phyloP scores from a whole-genome alignment of 306 rosid genomes.

The Lablab purpureus region DNA sequence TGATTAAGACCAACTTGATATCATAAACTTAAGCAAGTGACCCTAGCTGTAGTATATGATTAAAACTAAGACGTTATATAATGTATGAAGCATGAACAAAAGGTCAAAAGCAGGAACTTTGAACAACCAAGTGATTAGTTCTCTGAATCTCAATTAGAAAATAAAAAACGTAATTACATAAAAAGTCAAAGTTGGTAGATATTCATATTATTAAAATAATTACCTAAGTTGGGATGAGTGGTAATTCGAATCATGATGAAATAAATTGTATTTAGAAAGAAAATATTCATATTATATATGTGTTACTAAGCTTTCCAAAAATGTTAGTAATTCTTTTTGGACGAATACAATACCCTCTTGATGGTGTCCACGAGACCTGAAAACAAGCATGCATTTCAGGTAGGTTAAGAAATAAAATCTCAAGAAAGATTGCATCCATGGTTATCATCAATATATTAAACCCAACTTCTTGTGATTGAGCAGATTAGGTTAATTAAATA shows the following conservation, averaged over 20 bases:
- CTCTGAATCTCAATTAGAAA: too few relatives aligned
- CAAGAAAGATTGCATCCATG: not conserved
- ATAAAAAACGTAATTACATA: too few relatives aligned
- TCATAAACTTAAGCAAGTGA: not conserved
- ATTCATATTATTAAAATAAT: too few relatives aligned
- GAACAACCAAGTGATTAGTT: not conserved
- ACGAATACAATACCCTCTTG: not conserved
- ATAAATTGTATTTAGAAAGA: too few relatives aligned
- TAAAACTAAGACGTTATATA: not conserved
- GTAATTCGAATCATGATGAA: too few relatives aligned
- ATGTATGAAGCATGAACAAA: slow-evolving; percentile 11
- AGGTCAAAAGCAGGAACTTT: slow-evolving; percentile 8
- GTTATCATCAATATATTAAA: not conserved
- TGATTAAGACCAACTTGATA: not conserved
- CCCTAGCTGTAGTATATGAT: not conserved
- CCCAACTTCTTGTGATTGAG: not conserved
- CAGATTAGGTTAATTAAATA: too few relatives aligned
- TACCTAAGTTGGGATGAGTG: too few relatives aligned
- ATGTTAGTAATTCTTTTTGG: too few relatives aligned
- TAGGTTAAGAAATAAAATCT: not conserved
- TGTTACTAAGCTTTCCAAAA: too few relatives aligned
- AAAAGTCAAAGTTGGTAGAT: too few relatives aligned
- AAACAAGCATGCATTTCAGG: not conserved
- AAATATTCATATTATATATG: too few relatives aligned
- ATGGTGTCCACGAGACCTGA: not conserved